A percentile compares a stretch with the other conserved stretches of the same genome.
These are phyloP conservation scores for Striga asiatica DNA, from an alignment of 257 asterid species.

Conservation along the genomic window DNA sequence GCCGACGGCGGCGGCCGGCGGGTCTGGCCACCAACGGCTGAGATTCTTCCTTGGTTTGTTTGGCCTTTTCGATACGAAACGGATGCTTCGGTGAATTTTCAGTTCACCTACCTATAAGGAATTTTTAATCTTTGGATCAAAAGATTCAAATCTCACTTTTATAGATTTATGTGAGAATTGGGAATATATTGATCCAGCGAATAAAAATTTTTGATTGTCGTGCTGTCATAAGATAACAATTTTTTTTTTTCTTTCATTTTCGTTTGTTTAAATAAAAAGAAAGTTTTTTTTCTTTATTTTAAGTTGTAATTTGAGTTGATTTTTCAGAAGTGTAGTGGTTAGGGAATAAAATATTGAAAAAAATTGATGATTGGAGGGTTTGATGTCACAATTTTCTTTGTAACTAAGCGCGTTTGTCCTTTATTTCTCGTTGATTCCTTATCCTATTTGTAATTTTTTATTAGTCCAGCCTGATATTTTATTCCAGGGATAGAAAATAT, in stretches of 20 bases:
- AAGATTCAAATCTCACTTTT: no score
- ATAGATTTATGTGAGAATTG: no score
- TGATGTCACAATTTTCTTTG: not conserved
- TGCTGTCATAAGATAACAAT: not conserved
- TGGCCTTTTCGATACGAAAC: no score
- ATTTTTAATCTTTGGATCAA: no score
- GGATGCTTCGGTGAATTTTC: no score
- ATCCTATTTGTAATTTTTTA: not conserved
- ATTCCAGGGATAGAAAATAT: no score
- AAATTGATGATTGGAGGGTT: not conserved
- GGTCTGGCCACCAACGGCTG: slow-evolving; percentile 40
- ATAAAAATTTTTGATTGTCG: not conserved
- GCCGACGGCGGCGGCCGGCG: slow-evolving; percentile 38
- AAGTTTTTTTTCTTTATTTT: not conserved
- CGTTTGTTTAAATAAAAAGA: not conserved
- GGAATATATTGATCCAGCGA: no score
- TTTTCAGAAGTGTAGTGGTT: not conserved
- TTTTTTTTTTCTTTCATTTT: not conserved
- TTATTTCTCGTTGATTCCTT: not conserved
- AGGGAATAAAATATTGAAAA: not conserved
- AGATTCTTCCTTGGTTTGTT: no score
- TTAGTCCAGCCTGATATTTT: no score
- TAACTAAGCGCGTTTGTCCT: not conserved
- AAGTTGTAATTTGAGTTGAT: not conserved
- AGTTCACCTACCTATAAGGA: no score